Base-by-base conservation (phyloP, 768 basidiomycete species). In the Termitomyces sp. region DNA sequence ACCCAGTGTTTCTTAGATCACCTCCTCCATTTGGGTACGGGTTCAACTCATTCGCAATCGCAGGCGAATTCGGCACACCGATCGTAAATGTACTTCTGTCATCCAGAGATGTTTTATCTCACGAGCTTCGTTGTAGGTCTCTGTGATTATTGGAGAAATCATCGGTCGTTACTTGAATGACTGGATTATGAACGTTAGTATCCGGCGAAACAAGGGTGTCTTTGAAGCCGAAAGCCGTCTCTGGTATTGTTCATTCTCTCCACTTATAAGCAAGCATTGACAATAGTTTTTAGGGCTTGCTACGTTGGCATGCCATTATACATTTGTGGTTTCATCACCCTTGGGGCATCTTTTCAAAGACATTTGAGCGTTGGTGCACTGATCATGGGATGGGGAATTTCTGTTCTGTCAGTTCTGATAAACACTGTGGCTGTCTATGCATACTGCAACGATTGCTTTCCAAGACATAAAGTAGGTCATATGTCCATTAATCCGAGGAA, bases 311-410 rank as follows among this genome's bases (percentile, higher is more conserved):
- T 83, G 4, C 79, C 78, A 3, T 67, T 85, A 24, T 83, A 81
- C 65, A 72, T 85, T 49, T 75, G 71, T 46, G 84, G 84, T 6
- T 83, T 84, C 63, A 67, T 83, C 46, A 63, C 79, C 4, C 72
- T 86, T 11, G 85, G 83, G 2, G 80, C 75, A 0, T 68, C 78
- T 1, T 72, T 84, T 54, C 73, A 84, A 64, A 77, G 79, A 15
- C 76, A 81, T 50, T 66, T 80, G 1, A 74, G 71, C 42, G 66
- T 78, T 18, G 80, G 73, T 16, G 81, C 76, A 0, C 67, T 85
- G 36, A 75, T 85, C 53, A 79, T 85, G 70, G 85, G 84, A 11
- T 86, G 85, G 85, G 82, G 82, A 6, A 76, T 85, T 46, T 76
- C 79, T 2, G 73, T 78, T 53, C 68, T 80, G 8, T 73, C 78